These are phyloP conservation scores for Helianthus tuberosus DNA, from an alignment of 129 eudicot genomes.

Conservation along the genomic window DNA sequence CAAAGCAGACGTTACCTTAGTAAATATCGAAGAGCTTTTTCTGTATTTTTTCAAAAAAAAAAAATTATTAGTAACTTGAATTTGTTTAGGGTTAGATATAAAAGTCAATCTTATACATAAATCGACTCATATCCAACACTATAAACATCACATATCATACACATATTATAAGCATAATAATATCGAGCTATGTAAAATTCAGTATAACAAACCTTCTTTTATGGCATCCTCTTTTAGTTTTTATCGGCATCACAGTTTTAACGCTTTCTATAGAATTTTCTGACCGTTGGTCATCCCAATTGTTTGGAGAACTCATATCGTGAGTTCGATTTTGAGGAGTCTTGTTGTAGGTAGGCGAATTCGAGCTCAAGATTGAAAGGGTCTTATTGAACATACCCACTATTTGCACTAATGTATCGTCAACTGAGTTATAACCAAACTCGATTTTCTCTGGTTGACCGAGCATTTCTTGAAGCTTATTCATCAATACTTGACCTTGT, in stretches of 20 bases:
- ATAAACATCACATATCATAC: not conserved
- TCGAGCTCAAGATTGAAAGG: conserved; percentile 25
- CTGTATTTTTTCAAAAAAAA: conserved; percentile 30
- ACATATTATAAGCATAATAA: not conserved
- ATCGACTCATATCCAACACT: not conserved
- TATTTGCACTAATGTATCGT: conserved; percentile 18
- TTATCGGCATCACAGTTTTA: conserved; percentile 15
- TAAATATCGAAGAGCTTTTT: conserved; percentile 33
- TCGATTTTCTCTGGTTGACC: not conserved
- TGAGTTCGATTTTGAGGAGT: conserved; percentile 15
- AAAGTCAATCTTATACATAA: not conserved
- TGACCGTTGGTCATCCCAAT: conserved; percentile 21
- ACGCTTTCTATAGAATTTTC: conserved; percentile 43
- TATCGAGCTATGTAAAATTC: no score
- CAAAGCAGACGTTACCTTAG: conserved; percentile 22
- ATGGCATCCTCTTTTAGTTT: conserved; percentile 48
- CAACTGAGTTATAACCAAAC: not conserved
- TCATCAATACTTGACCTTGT: conserved; percentile 28
- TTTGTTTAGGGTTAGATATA: not conserved
- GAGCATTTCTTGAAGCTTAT: conserved; percentile 18
- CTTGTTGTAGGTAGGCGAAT: not conserved
- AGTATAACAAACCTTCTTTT: not conserved
- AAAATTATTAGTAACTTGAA: not conserved
- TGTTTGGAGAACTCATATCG: not conserved
- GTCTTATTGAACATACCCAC: conserved; percentile 20